Evolutionary conservation across 768 basidiomycete species (phyloP).

Genomic region (Phaeotremella fagi): DNA sequence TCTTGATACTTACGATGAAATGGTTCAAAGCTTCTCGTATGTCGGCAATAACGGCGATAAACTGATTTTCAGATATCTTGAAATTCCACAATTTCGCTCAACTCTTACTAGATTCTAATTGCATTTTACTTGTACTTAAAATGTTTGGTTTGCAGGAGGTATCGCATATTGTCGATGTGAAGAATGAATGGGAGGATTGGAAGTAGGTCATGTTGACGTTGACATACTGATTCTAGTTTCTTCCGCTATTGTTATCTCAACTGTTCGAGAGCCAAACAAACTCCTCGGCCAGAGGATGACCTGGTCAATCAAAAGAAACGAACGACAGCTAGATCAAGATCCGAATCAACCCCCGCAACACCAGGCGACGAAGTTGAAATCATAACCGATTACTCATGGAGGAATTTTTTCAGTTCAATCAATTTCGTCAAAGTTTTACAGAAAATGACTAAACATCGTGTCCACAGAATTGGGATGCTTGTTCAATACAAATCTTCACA

Average conservation of each 20-base stretch:
- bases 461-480: constrained; percentile 90
- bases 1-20: constrained; percentile 79
- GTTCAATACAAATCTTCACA: constrained; percentile 98
- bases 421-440: constrained; percentile 98
- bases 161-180: constrained; percentile 72
- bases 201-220: constrained; percentile 35
- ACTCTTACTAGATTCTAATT: constrained; percentile 89
- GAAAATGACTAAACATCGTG: constrained; percentile 89
- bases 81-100: constrained; percentile 99
- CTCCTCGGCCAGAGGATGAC: constrained; percentile 61
- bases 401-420: constrained; percentile 95
- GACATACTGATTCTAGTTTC: constrained; percentile 60
- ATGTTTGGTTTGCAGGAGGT: constrained; percentile 98
- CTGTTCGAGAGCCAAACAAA: constrained; percentile 64
- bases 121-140: constrained; percentile 84
- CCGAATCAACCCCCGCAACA: constrained; percentile 54
- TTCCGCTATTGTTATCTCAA: constrained; percentile 87
- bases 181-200: constrained; percentile 61
- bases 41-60: too few species aligned
- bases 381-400: constrained; percentile 90
- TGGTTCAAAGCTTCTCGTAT: constrained; percentile 98
- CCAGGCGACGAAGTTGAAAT: constrained; percentile 76
- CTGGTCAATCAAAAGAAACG: constrained; percentile 61
- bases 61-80: constrained; percentile 74
- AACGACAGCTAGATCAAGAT: too few species aligned